Conservation (phyloP, 352 stramenopile species). For the Pythium oligandrum region DNA sequence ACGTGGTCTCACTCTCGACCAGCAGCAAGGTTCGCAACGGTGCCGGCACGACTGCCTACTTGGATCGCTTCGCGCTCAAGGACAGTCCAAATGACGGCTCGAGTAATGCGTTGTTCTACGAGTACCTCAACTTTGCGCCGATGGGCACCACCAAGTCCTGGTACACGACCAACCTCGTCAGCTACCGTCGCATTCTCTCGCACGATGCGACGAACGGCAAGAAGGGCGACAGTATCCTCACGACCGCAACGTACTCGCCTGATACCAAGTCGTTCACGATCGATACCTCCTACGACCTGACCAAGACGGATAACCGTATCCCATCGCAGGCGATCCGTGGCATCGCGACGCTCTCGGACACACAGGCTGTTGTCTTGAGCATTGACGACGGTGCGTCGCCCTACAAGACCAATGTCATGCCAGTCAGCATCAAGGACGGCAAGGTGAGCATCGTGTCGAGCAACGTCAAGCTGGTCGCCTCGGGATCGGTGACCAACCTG, state of each 20-base stretch:
- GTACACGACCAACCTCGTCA: constrained; percentile 48
- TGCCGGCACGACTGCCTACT: constrained; percentile 64
- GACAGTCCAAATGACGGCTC: background rate
- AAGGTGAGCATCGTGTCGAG: constrained; percentile 12
- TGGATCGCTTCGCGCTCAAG: constrained; percentile 29
- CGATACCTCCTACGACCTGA: constrained; percentile 2
- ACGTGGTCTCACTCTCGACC: constrained; percentile 25
- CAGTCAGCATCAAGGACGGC: constrained; percentile 23
- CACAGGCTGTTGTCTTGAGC: constrained; percentile 30
- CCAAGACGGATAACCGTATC: constrained; percentile 21
- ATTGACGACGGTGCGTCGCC: constrained; percentile 7
- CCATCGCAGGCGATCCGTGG: constrained; percentile 29
- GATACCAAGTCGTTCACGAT: constrained; percentile 30
- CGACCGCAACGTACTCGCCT: constrained; percentile 31
- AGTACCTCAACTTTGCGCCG: constrained; percentile 48
- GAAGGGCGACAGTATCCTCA: constrained; percentile 36
- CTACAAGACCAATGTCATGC: constrained; percentile 24
- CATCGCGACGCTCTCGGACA: constrained; percentile 54
- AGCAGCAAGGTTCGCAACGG: constrained; percentile 37
- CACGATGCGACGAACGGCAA: background rate
- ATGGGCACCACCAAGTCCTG: constrained; percentile 26
- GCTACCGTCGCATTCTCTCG: constrained; percentile 27
- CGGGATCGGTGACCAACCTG: constrained; percentile 30
- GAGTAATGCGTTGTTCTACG: constrained; percentile 22
- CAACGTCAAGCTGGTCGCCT: constrained; percentile 20